These are phyloP conservation scores for Colletotrichum liaoningense DNA, from an alignment of 2,329 filamentous ascomycete species.

Conservation along the genomic window DNA sequence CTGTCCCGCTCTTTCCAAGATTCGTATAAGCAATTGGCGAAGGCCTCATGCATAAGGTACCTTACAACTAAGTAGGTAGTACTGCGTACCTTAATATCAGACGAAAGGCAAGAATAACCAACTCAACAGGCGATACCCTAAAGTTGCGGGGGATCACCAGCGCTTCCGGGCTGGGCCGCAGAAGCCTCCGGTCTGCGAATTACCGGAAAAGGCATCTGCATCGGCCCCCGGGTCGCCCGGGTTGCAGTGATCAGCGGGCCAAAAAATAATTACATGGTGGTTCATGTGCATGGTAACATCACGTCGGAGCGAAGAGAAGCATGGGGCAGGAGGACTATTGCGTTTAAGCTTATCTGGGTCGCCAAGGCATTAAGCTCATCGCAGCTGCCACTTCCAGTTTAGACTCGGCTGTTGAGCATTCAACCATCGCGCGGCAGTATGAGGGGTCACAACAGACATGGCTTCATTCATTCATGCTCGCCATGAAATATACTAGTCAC, in stretches of 20 bases:
- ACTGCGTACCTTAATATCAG: no score
- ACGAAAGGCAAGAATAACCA: neutral
- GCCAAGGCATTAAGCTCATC: conserved; percentile 12
- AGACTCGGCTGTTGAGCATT: conserved; percentile 26
- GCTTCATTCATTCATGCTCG: neutral
- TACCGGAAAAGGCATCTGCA: conserved; percentile 26
- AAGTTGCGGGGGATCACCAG: conserved; percentile 16
- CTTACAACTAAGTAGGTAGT: no score
- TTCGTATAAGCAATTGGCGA: neutral
- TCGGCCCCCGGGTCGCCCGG: neutral
- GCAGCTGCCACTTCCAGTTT: conserved; percentile 20
- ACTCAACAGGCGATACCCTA: neutral
- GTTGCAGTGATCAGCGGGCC: neutral
- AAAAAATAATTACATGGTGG: neutral
- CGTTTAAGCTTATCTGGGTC: conserved; percentile 31
- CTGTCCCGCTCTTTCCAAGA: neutral
- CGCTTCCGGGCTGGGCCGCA: neutral
- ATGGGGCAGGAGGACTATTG: conserved; percentile 27
- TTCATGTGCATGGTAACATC: conserved; percentile 9
- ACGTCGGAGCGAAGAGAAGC: conserved; percentile 25
- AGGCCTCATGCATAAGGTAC: no score
- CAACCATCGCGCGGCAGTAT: neutral
- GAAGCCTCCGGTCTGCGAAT: neutral
- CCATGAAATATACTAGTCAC: neutral
- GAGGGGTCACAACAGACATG: neutral